Evolutionary conservation across 306 rosid species (phyloP), one percentile per base, ranked within the genome.

Genomic region (Inga laurina): DNA sequence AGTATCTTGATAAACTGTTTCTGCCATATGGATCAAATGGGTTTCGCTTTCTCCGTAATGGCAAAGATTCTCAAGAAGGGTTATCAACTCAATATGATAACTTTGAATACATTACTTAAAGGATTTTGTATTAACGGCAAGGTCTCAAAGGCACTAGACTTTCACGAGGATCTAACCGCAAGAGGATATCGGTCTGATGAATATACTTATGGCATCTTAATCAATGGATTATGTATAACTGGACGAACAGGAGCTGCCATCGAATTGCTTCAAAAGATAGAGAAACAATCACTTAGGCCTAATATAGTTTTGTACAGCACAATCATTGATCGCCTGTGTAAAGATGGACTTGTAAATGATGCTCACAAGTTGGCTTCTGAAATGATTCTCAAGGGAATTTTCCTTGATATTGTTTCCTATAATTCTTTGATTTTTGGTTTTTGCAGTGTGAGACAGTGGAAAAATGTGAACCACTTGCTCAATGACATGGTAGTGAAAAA

Each of bases 371-470:
- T 88, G 79, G 76, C 70, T 62, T 78, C 78, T 32, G 75, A 52
- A 8, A 73, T 83, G 81, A 48, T n/a, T 24, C 56, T 34, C 0
- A 71, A 18, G 69, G 87, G 89, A 15, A 71, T 88, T 77, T 62
- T 5, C 3, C 80, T 83, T 19, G 81, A 86, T 72, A 83, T 82
- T 77, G 71, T 86, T 16, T 30, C 82, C 45, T 88, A 81, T 81
- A 88, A 76, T 75, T 83, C 89, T 76, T 72, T 88, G n/a, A 88
- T 84, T 24, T 65, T 34, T 66, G 93, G 86, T 8, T 73, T 77
- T 27, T 90, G 89, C 49, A 62, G 49, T 56, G 46, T 67, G 10
- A 85, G 86, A 68, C 76, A 56, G 64, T 83, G 87, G 87, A 59
- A 78, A 35, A 78, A 84, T 16, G 87, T 77, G n/a, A 54, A 30